A percentile compares a stretch with the other conserved stretches of the same genome.
These are phyloP conservation scores for Pezicula carpinea DNA, from an alignment of 2,329 filamentous ascomycete genomes.

Conservation along the genomic window DNA sequence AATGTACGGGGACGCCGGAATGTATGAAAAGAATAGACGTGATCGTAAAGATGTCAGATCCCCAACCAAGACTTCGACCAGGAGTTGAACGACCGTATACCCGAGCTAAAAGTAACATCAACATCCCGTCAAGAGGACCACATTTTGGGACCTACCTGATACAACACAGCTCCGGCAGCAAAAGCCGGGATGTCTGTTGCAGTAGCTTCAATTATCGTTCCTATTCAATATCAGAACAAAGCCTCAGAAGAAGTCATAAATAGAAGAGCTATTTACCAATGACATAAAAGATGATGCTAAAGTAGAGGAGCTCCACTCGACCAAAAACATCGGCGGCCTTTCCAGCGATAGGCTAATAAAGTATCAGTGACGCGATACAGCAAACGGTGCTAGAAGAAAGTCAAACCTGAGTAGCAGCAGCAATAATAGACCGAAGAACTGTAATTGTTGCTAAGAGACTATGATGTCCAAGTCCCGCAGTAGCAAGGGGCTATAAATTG, in stretches of 20 bases:
- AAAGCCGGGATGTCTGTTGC: constrained; percentile 46
- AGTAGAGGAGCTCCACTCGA: constrained; percentile 48
- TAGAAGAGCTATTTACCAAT: background rate
- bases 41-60: constrained; percentile 60
- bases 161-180: constrained; percentile 52
- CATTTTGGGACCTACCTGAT: constrained; percentile 34
- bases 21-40: constrained; percentile 60
- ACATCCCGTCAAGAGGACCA: background rate
- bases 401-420: constrained; percentile 43
- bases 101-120: constrained; percentile 39
- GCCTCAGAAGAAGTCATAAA: background rate
- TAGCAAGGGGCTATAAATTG: constrained; percentile 43
- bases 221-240: constrained; percentile 21
- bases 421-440: constrained; percentile 53
- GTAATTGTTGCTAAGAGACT: constrained; percentile 55
- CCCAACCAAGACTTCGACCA: constrained; percentile 60
- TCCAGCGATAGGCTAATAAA: constrained; percentile 46
- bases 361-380: background rate
- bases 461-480: constrained; percentile 45
- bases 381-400: constrained; percentile 12
- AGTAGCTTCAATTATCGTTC: constrained; percentile 52
- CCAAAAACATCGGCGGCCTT: constrained; percentile 62
- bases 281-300: constrained; percentile 1
- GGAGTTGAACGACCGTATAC: constrained; percentile 55
- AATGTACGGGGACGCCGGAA: constrained; percentile 55